Percentiles rank a stretch among this genome's conserved stretches.
Conservation (phyloP, 2,329 filamentous ascomycete species). For the Pseudogymnoascus sp. region DNA sequence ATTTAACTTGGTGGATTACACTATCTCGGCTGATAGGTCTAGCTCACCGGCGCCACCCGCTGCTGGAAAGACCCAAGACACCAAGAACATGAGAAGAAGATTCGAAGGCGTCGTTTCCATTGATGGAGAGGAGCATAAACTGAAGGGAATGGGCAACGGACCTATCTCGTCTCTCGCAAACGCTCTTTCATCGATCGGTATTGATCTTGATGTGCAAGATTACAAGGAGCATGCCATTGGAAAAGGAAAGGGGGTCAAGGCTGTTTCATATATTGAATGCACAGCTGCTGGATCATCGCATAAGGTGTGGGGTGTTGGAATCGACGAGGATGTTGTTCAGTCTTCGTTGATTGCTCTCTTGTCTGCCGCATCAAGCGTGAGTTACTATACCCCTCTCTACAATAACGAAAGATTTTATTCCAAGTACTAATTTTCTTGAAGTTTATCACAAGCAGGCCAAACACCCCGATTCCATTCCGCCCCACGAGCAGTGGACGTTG, state of each 20-base stretch:
- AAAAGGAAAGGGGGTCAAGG: constrained; percentile 71
- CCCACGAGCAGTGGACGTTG: constrained; percentile 30
- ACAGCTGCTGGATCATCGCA: constrained; percentile 57
- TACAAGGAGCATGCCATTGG: constrained; percentile 97
- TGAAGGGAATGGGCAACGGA: constrained; percentile 77
- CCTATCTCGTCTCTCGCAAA: constrained; percentile 83
- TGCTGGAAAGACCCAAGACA: constrained; percentile 65
- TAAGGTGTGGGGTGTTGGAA: constrained; percentile 82
- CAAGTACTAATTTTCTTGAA: constrained; percentile 28
- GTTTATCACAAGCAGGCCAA: constrained; percentile 65
- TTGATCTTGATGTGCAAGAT: constrained; percentile 83
- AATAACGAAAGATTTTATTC: constrained; percentile 15
- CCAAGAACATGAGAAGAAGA: constrained; percentile 66
- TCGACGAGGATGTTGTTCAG: constrained; percentile 88
- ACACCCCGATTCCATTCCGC: constrained; percentile 57
- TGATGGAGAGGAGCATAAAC: constrained; percentile 68
- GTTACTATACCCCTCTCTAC: constrained; percentile 28
- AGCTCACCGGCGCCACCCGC: constrained; percentile 60
- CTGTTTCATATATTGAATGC: constrained; percentile 93
- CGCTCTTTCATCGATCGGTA: constrained; percentile 67
- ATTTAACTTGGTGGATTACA: constrained; percentile 85
- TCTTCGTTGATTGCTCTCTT: constrained; percentile 79
- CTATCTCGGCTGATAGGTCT: constrained; percentile 76
- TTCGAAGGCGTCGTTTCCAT: constrained; percentile 81
- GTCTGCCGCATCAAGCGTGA: constrained; percentile 76